phyloP scores from a whole-genome alignment of 148 eudicot genomes.

The Rheum nobile region DNA sequence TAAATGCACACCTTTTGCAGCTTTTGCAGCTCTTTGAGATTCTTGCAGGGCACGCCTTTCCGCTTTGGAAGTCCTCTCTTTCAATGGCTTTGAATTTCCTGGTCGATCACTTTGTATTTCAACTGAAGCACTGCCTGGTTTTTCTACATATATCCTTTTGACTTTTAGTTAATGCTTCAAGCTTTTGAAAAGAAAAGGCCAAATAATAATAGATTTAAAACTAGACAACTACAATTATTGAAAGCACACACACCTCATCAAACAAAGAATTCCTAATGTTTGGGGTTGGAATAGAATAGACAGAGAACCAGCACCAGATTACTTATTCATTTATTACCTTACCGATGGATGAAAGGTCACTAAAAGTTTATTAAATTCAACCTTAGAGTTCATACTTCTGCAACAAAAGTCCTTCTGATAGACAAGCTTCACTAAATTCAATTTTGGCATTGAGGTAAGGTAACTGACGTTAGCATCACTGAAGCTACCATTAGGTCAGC shows the following conservation, averaged over 20 bases:
- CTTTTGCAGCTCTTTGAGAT: conserved; percentile 92
- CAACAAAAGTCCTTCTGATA: not conserved
- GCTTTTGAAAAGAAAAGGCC: not conserved
- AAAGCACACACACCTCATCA: not conserved
- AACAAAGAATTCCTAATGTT: not conserved
- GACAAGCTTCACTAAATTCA: not conserved
- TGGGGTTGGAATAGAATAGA: not conserved
- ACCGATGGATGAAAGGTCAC: not conserved
- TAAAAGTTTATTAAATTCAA: not conserved
- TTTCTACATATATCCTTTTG: conserved; percentile 25
- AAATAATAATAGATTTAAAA: not conserved
- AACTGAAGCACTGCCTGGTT: conserved; percentile 34
- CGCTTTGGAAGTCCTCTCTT: conserved; percentile 85
- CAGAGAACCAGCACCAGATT: not conserved
- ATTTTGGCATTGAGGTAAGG: not conserved
- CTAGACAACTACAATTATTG: not conserved
- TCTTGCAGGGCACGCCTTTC: conserved; percentile 96
- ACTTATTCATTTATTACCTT: not conserved
- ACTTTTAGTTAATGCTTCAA: not conserved
- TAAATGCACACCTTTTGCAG: conserved; percentile 52
- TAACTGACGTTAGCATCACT: not conserved
- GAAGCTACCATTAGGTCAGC: not conserved
- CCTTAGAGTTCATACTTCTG: not conserved
- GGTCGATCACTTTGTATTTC: conserved; percentile 35
- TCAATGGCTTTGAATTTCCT: conserved; percentile 39